Percentiles rank a stretch among this genome's conserved stretches.
Evolutionary conservation across 345 rosid species (phyloP).

Genomic region (Eutrema yunnanense): DNA sequence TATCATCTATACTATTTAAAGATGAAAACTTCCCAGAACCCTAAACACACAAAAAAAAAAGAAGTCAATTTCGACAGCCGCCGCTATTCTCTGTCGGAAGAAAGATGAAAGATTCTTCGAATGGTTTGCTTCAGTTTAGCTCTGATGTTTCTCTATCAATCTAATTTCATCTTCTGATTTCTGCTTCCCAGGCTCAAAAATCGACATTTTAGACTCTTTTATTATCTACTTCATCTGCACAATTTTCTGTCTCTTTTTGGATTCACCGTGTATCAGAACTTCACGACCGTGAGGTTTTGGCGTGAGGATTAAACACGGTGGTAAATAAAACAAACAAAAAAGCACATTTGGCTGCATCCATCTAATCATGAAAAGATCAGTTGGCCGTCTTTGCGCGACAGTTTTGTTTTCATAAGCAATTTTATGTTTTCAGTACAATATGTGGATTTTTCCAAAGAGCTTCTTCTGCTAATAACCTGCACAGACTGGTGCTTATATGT

Average conservation of each 20-base stretch:
- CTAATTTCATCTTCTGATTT: not conserved
- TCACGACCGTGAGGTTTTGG: conserved; percentile 20
- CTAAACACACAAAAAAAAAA: not conserved
- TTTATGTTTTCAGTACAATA: not conserved
- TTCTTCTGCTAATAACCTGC: not conserved
- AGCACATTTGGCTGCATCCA: not conserved
- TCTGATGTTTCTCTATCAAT: conserved; percentile 3
- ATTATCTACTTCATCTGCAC: not conserved
- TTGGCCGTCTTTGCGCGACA: conserved; percentile 17
- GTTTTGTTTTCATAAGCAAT: not conserved
- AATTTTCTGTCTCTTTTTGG: not conserved
- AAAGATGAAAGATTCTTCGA: not conserved
- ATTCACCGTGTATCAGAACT: conserved; percentile 31
- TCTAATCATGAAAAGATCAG: conserved; percentile 25
- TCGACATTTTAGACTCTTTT: not conserved
- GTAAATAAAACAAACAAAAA: not conserved
- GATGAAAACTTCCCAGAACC: not conserved
- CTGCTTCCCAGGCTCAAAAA: not conserved
- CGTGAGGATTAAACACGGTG: conserved; percentile 29
- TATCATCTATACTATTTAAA: not conserved
- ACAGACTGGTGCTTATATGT: too few relatives aligned
- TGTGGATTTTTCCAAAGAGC: not conserved
- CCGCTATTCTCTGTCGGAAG: not conserved
- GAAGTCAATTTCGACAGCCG: not conserved
- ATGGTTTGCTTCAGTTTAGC: not conserved